These are phyloP conservation scores for Lepiota subincarnata DNA, from an alignment of 768 basidiomycete species.

Conservation along the genomic window DNA sequence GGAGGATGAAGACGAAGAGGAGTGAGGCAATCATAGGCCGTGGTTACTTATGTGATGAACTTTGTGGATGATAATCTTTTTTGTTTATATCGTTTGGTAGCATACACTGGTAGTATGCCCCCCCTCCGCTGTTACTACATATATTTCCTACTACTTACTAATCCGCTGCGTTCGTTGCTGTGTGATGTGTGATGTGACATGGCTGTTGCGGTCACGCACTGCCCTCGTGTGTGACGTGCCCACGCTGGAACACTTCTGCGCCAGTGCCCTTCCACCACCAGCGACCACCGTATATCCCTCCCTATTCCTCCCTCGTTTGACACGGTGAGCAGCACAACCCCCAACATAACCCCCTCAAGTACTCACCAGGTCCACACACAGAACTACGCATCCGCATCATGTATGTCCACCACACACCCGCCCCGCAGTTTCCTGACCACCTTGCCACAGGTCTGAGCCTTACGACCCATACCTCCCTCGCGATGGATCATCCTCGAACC, in stretches of 20 bases:
- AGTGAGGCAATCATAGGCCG: conserved; percentile 32
- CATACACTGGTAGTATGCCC: conserved; percentile 4
- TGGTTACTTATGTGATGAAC: conserved; percentile 8
- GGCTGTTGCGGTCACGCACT: not conserved
- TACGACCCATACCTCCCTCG: conserved; percentile 98
- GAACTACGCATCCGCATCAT: conserved; percentile 33
- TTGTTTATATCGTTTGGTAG: conserved; percentile 7
- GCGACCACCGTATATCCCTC: conserved; percentile 18
- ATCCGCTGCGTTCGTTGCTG: not conserved
- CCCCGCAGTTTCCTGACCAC: not conserved
- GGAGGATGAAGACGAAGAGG: conserved; percentile 77
- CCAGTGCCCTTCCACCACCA: conserved; percentile 11
- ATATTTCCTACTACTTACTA: not conserved
- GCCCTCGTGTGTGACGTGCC: conserved; percentile 4
- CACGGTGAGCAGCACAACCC: conserved; percentile 27
- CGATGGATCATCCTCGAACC: conserved; percentile 59
- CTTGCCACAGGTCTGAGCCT: conserved; percentile 78
- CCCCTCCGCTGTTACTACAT: not conserved
- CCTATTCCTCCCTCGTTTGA: conserved; percentile 38
- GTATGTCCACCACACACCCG: conserved; percentile 22
- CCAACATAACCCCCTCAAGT: not conserved
- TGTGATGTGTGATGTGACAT: not conserved
- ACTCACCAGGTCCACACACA: conserved; percentile 12
- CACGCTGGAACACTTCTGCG: conserved; percentile 2
- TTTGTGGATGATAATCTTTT: conserved; percentile 5